A percentile compares a stretch with the other conserved stretches of the same genome.
Conservation (phyloP, 768 basidiomycete species). For the Kondoa subrosea region DNA sequence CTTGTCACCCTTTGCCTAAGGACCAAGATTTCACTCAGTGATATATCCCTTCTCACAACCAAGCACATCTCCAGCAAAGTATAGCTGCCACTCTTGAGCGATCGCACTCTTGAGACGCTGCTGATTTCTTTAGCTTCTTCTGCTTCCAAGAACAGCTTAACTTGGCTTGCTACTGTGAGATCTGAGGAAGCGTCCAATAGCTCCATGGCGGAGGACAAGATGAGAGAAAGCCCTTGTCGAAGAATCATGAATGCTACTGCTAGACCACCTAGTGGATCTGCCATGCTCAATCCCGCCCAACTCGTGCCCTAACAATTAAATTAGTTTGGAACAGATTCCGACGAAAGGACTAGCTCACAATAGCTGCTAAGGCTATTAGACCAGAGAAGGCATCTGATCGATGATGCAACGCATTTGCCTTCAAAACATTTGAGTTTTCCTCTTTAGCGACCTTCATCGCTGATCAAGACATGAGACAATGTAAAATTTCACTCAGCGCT, state of each 20-base stretch:
- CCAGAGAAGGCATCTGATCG: slow-evolving; percentile 94
- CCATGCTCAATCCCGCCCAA: slow-evolving; percentile 59
- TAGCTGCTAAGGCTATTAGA: slow-evolving; percentile 74
- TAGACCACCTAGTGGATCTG: slow-evolving; percentile 86
- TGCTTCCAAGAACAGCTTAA: slow-evolving; percentile 43
- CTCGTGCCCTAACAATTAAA: slow-evolving; percentile 32
- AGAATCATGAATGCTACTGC: slow-evolving; percentile 26
- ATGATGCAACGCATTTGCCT: slow-evolving; percentile 95
- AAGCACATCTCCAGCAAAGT: slow-evolving; percentile 70
- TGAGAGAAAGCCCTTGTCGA: slow-evolving; percentile 26
- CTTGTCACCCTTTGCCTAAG: slow-evolving; percentile 4
- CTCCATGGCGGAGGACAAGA: slow-evolving; percentile 22
- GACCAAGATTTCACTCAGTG: slow-evolving; percentile 35
- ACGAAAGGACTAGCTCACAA: slow-evolving; percentile 42
- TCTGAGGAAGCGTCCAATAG: slow-evolving; percentile 54
- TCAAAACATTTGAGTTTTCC: slow-evolving; percentile 74
- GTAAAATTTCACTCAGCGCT: neutral
- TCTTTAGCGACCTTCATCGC: slow-evolving; percentile 58
- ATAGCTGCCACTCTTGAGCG: slow-evolving; percentile 59
- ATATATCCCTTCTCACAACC: slow-evolving; percentile 50
- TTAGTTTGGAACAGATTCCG: neutral
- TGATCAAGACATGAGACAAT: neutral
- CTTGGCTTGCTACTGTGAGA: slow-evolving; percentile 68
- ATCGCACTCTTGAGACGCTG: slow-evolving; percentile 40
- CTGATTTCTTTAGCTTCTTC: slow-evolving; percentile 13